Conservation (phyloP, 352 stramenopile genomes). For the Peronospora destructor region DNA sequence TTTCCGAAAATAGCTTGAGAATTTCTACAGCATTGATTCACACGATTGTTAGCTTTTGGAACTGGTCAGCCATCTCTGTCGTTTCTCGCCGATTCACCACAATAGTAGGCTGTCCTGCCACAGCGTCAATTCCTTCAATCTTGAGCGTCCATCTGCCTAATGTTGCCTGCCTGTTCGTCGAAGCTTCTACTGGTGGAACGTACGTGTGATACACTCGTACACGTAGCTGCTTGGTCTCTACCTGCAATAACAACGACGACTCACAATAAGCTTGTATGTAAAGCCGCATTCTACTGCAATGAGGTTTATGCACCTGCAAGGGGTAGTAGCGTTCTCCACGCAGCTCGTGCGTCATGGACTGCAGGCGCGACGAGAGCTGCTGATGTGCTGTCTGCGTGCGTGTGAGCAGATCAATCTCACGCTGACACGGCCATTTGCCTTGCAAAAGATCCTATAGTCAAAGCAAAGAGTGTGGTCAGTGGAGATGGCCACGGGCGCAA, state of each 20-base stretch:
- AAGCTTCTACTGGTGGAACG: slow-evolving; percentile 33
- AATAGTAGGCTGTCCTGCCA: slow-evolving; percentile 22
- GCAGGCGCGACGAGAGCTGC: slow-evolving; percentile 40
- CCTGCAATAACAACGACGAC: slow-evolving; percentile 17
- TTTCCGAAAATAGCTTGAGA: slow-evolving; percentile 72
- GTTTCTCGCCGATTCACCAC: too few relatives aligned
- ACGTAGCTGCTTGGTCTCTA: slow-evolving; percentile 47
- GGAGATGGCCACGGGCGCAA: neutral
- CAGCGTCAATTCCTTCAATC: slow-evolving; percentile 44
- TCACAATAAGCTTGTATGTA: neutral
- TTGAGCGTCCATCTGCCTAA: slow-evolving; percentile 60
- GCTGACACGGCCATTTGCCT: slow-evolving; percentile 44
- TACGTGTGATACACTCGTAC: slow-evolving; percentile 63
- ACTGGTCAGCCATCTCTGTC: too few relatives aligned
- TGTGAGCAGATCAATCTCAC: slow-evolving; percentile 50
- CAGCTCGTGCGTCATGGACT: slow-evolving; percentile 45
- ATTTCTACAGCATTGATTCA: too few relatives aligned
- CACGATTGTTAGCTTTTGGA: too few relatives aligned
- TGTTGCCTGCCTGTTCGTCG: slow-evolving; percentile 23
- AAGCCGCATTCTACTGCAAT: neutral
- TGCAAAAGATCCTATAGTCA: slow-evolving; percentile 35
- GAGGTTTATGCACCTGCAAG: slow-evolving; percentile 21
- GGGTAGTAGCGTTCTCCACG: slow-evolving; percentile 58
- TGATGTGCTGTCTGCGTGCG: slow-evolving; percentile 38
- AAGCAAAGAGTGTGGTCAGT: slow-evolving; percentile 2